These are phyloP conservation scores for Claviceps purpurea DNA, from an alignment of 2,329 filamentous ascomycete species.

Conservation along the genomic window DNA sequence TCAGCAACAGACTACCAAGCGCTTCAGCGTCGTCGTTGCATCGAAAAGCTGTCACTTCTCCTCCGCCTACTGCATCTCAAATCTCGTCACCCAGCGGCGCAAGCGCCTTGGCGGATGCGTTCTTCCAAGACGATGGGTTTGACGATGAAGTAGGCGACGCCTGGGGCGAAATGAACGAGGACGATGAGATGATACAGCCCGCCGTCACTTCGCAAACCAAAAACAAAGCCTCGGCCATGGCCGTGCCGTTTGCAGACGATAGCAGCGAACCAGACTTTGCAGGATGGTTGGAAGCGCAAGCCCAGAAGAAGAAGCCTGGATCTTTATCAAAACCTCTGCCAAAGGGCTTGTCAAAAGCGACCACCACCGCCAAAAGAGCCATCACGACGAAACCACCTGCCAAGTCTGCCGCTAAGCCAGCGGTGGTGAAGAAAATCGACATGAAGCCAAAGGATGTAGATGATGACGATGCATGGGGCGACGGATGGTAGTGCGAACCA, in stretches of 20 bases:
- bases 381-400: constrained; percentile 23
- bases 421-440: constrained; percentile 52
- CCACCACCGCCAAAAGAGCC: constrained; percentile 29
- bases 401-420: constrained; percentile 22
- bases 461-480: constrained; percentile 52
- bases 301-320: constrained; percentile 60
- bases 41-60: constrained; percentile 44
- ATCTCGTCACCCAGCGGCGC: constrained; percentile 33
- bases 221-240: constrained; percentile 19
- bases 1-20: constrained; percentile 23
- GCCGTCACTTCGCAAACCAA: constrained; percentile 12
- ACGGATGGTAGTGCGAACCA: constrained; percentile 39
- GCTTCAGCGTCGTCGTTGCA: constrained; percentile 46
- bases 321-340: constrained; percentile 50
- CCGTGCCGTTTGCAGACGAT: constrained; percentile 60
- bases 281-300: constrained; percentile 83
- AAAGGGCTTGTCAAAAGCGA: constrained; percentile 64
- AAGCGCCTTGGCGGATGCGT: constrained; percentile 31
- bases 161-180: constrained; percentile 60
- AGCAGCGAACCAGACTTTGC: constrained; percentile 75
- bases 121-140: constrained; percentile 41
- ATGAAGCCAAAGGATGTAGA: constrained; percentile 48
- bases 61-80: constrained; percentile 30
- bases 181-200: constrained; percentile 29
- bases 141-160: constrained; percentile 51